phyloP scores from a whole-genome alignment of 192 early-diverging fungal genomes.

The Phlyctochytrium bullatum region DNA sequence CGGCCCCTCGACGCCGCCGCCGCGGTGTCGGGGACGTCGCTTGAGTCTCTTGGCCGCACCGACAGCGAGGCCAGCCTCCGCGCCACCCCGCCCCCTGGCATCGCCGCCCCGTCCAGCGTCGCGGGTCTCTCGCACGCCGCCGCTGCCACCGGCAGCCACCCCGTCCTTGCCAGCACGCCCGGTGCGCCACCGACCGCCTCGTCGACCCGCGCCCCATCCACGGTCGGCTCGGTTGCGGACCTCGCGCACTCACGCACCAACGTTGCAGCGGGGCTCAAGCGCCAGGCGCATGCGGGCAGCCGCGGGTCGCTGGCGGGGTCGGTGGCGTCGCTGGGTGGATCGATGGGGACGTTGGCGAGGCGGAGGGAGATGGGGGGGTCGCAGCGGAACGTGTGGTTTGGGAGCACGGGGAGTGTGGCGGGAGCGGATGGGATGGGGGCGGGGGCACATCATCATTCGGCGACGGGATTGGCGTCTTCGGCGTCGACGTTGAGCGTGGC shows the following conservation, averaged over 20 bases:
- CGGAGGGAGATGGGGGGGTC: neutral
- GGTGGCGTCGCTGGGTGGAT: neutral
- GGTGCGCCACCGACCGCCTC: no score
- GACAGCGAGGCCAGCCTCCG: no score
- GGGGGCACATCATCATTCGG: neutral
- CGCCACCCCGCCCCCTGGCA: no score
- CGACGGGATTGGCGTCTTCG: neutral
- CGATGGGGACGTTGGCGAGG: neutral
- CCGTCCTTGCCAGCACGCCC: no score
- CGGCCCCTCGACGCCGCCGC: no score
- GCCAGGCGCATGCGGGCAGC: neutral
- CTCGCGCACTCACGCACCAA: neutral
- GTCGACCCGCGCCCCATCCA: neutral
- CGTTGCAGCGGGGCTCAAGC: neutral
- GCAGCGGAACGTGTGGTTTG: neutral
- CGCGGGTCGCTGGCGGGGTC: neutral
- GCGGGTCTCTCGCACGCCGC: no score
- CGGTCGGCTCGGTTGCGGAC: neutral
- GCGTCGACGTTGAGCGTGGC: neutral
- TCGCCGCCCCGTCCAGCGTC: no score
- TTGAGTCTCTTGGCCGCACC: no score
- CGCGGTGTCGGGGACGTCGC: no score
- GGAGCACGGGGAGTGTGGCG: neutral
- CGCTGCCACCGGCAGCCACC: no score
- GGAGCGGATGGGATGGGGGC: no score